A percentile compares a stretch with the other conserved stretches of the same genome.
Evolutionary conservation across 163 green algal species (phyloP).

Genomic region (Trebouxia gelatinosa): DNA sequence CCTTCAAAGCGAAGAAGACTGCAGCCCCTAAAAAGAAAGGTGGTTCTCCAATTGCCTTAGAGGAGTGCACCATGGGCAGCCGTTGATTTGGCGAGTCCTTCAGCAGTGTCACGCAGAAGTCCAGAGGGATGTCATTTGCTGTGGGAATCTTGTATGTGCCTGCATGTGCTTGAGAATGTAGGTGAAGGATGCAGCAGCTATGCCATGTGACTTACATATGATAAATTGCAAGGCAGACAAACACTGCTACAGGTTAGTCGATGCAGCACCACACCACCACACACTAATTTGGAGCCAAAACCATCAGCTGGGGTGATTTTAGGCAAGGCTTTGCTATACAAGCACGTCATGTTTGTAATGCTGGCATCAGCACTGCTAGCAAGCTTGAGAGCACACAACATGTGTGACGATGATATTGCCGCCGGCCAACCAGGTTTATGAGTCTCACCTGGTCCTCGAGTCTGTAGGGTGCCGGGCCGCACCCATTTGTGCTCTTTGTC

Average conservation of each 20-base stretch:
- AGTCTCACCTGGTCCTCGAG: conserved; percentile 72
- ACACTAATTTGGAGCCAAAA: too few species aligned
- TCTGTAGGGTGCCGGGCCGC: conserved; percentile 80
- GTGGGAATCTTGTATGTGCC: conserved; percentile 96
- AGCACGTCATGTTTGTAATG: too few species aligned
- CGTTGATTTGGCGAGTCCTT: conserved; percentile 76
- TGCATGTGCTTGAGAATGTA: too few species aligned
- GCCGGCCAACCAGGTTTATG: too few species aligned
- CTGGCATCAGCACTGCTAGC: background rate
- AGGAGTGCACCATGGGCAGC: conserved; percentile 71
- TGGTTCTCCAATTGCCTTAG: conserved; percentile 94
- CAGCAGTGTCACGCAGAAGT: conserved; percentile 91
- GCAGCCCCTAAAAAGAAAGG: conserved; percentile 90
- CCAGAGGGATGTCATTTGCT: conserved; percentile 93
- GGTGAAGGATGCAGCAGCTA: too few species aligned
- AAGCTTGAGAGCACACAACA: background rate
- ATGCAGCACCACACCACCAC: too few species aligned
- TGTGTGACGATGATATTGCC: too few species aligned
- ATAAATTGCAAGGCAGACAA: too few species aligned
- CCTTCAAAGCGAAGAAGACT: conserved; percentile 93
- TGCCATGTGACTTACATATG: too few species aligned
- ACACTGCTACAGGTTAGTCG: too few species aligned
- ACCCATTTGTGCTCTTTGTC: conserved; percentile 92
- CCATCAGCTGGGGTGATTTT: background rate
- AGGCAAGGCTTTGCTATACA: too few species aligned